Base-by-base conservation (phyloP, 2,329 filamentous ascomycete species). In the Daldinia sp. region DNA sequence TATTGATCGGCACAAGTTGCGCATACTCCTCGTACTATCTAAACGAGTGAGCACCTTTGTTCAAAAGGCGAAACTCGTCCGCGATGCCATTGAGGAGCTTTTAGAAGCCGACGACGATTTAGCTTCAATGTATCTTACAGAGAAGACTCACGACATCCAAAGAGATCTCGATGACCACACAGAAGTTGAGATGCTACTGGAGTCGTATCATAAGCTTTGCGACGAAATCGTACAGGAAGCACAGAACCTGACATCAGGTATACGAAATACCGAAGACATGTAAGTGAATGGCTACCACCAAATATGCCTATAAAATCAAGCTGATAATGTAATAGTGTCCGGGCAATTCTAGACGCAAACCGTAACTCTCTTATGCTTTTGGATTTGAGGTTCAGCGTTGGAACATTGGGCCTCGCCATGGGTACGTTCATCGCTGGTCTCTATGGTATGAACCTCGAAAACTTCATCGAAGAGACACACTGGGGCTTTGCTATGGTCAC, bases 401-500 rank as follows among this genome's bases (percentile, higher is more conserved):
- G 93, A 59, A 98, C 95, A 0, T 86, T 99, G 3, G 93, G 94
- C n/a, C 87, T 98, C 48, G 94, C 93, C 56, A 93, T 94, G 75
- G 95, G 95, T 57, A 97, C 95, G 50, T 96, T 98, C 75, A 85
- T 97, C 72, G 96, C 95, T 7, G 94, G 94, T n/a, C 87, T 99
- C n/a, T 99, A 98, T 83, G 95, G 95, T 71, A 98, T 98, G 94
- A 99, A 99, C 80, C 82, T 99, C 68, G 96, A 97, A 76, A 98
- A 98, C 79, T 98, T 97, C 77, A 93, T 98, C 71, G 95, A 99
- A 80, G 94, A 98, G 75, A 94, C 91, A 1, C 87, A 92, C 77
- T 86, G 92, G 77, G 95, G 94, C 9, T 98, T 99, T 76, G 84
- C 84, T 47, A 86, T 86, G 55, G 89, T 99, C 63, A 92, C 90